Evolutionary conservation across 2,329 filamentous ascomycete species (phyloP), one percentile per base, ranked within the genome.

Genomic region (Colletotrichum theobromicola): DNA sequence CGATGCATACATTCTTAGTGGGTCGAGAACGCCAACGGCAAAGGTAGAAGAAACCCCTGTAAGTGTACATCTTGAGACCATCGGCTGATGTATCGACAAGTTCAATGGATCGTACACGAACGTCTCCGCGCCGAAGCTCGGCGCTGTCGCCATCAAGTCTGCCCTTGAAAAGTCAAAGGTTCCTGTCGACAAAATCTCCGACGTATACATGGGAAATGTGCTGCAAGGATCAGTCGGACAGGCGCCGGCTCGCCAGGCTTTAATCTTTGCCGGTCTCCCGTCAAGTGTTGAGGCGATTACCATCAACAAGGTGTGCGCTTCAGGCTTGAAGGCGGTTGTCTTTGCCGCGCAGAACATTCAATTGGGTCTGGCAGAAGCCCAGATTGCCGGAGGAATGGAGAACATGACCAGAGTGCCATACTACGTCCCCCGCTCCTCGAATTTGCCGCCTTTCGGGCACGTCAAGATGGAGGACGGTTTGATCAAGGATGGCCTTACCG

Each of bases 201-300:
- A 98, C 85, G 95, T 98, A 18, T 98, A 98, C 87, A 98, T 98
- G 94, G 97, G 97, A 82, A 98, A 98, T 81, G 97, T 98, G 12
- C 90, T 98, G 53, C 93, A 95, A 83, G 96, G 90, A 58, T 91
- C 90, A 21, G 90, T 97, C 7, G 97, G 97, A 60, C 97, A 99
- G 86, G 92, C 97, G 1, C 97, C 97, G 3, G 96, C 97, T 26
- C 92, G 97, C 63, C 97, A 99, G 86, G 97, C 97, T 13, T 88
- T 92, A 77, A 94, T 98, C 75, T 96, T 97, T 81, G 95, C 97
- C 5, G 96, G 96, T 3, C 91, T 98, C 5, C 90, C 95, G 12
- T 87, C 92, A n/a, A 91, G 89, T 8, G 90, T 97, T 71, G 97
- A 99, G 86, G 94, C 96, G 42, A 93, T 94, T 65, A 98, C 97